A percentile compares a stretch with the other conserved stretches of the same genome.
These are phyloP conservation scores for Diphasiastrum complanatum DNA, from an alignment of 83 land plant genomes.

Conservation along the genomic window DNA sequence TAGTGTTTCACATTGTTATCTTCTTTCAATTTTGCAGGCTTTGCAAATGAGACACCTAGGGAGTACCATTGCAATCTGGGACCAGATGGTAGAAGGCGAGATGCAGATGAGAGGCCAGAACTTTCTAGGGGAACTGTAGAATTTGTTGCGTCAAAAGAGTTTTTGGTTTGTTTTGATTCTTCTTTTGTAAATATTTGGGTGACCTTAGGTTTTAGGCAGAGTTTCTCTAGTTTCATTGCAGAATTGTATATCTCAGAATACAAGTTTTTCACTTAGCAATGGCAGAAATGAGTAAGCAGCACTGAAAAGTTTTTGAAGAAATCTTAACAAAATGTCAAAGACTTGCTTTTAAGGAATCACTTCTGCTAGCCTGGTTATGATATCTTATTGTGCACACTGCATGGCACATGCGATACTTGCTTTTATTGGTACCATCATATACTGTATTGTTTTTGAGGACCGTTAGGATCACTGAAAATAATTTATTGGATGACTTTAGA, in stretches of 20 bases:
- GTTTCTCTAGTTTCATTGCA: too few relatives aligned
- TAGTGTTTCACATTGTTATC: background rate
- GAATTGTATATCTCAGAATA: too few relatives aligned
- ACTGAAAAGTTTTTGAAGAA: too few relatives aligned
- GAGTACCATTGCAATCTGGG: constrained; percentile 89
- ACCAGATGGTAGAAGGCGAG: constrained; percentile 93
- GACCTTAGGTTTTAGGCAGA: too few relatives aligned
- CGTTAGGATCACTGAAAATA: background rate
- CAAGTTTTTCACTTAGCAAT: too few relatives aligned
- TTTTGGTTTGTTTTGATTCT: constrained; percentile 36
- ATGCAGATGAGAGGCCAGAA: constrained; percentile 98
- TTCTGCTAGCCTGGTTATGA: too few relatives aligned
- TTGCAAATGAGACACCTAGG: constrained; percentile 84
- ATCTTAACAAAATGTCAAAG: too few relatives aligned
- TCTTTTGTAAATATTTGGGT: background rate
- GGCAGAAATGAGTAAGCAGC: too few relatives aligned
- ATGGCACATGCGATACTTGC: background rate
- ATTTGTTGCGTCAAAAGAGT: constrained; percentile 93
- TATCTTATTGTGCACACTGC: too few relatives aligned
- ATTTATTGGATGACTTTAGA: too few relatives aligned
- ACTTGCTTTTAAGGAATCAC: too few relatives aligned
- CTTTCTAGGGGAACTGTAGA: constrained; percentile 90
- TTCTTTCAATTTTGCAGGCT: too few relatives aligned
- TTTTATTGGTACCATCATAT: background rate
- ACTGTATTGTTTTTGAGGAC: background rate